phyloP scores from a whole-genome alignment of 495 filamentous ascomycete genomes.

The Entonaema liquescens region DNA sequence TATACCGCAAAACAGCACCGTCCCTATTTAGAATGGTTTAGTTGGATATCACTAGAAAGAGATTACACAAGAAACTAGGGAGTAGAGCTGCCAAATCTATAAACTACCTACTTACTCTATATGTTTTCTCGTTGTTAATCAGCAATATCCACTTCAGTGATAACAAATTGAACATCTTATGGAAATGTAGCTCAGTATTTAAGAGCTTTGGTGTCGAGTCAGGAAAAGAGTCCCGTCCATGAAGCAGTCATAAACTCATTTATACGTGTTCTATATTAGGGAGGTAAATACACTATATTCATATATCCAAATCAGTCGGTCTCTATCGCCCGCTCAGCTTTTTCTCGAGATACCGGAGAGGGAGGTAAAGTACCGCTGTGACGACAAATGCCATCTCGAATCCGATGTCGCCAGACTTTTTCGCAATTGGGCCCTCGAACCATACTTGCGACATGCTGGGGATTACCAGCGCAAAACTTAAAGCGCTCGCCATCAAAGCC shows the following conservation, averaged over 20 bases:
- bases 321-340: conserved; percentile 38
- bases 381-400: conserved; percentile 65
- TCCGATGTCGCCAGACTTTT: conserved; percentile 65
- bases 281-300: neutral
- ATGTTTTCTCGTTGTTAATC: neutral
- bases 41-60: neutral
- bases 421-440: conserved; percentile 63
- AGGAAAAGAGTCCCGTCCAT: neutral
- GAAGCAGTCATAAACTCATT: neutral
- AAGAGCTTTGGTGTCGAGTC: no score
- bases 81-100: neutral
- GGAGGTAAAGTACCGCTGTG: conserved; percentile 58
- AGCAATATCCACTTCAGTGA: neutral
- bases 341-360: conserved; percentile 53
- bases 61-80: neutral
- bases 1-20: conserved; percentile 42
- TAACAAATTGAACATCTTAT: no score
- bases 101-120: neutral
- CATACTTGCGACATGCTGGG: conserved; percentile 65
- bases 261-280: no score
- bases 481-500: conserved; percentile 50
- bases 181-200: no score
- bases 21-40: conserved; percentile 37
- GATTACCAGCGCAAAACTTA: conserved; percentile 58
- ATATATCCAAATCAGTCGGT: neutral